A percentile compares a stretch with the other conserved stretches of the same genome.
phyloP scores from a whole-genome alignment of 2,329 filamentous ascomycete genomes.

The Clonostachys sp. region DNA sequence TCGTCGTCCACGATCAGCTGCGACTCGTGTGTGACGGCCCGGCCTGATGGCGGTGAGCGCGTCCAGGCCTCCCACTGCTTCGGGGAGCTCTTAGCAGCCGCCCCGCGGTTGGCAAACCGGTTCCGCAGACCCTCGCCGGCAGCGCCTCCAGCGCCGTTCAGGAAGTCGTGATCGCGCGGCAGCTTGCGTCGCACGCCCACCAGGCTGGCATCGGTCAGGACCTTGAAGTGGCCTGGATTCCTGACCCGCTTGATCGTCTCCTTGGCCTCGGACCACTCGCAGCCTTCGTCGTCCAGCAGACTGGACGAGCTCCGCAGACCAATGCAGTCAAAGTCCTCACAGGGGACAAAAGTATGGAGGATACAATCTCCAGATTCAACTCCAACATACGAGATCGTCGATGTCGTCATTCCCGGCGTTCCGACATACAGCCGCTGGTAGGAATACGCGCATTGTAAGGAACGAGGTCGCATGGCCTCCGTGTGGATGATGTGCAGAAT shows the following conservation, averaged over 20 bases:
- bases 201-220: constrained; percentile 54
- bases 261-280: constrained; percentile 44
- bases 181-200: constrained; percentile 54
- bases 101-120: constrained; percentile 14
- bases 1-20: constrained; percentile 34
- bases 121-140: constrained; percentile 17
- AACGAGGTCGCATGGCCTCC: constrained; percentile 51
- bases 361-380: constrained; percentile 57
- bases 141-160: constrained; percentile 5
- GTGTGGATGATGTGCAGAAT: constrained; percentile 60
- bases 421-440: constrained; percentile 8
- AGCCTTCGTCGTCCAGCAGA: constrained; percentile 35
- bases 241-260: constrained; percentile 47
- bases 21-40: constrained; percentile 38
- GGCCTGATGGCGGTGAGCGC: constrained; percentile 34
- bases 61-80: constrained; percentile 52
- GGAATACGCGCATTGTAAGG: constrained; percentile 57
- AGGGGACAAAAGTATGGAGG: constrained; percentile 57
- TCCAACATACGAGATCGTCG: constrained; percentile 62
- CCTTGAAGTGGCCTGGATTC: constrained; percentile 64
- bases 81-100: constrained; percentile 8
- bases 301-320: constrained; percentile 45
- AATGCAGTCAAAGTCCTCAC: constrained; percentile 48
- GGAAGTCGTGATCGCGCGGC: constrained; percentile 1
- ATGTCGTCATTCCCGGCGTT: constrained; percentile 46